Conservation (phyloP, 345 rosid species). For the Rhizophora apiculata region DNA sequence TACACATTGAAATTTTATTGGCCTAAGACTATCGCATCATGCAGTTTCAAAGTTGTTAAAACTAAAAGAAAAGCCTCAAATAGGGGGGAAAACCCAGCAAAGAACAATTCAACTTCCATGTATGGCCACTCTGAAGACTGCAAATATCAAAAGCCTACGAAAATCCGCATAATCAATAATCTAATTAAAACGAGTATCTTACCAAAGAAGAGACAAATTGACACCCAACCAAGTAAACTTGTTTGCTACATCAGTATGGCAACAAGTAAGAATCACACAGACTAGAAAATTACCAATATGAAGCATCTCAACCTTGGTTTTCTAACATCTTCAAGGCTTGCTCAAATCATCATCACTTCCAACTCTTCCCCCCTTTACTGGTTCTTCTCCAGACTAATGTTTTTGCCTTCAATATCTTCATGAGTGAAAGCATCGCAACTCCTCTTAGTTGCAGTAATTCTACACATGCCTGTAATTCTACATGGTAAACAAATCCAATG, state of each 20-base stretch:
- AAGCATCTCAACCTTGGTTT: neutral
- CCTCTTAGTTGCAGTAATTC: constrained; percentile 26
- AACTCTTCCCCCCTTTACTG: constrained; percentile 1
- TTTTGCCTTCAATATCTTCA: neutral
- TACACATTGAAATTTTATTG: no score
- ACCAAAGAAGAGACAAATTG: no score
- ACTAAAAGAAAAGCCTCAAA: neutral
- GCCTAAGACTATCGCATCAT: no score
- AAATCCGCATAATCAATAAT: neutral
- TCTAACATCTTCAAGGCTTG: constrained; percentile 4
- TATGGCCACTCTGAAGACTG: no score
- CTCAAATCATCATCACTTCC: neutral
- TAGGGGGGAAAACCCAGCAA: neutral
- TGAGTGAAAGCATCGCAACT: constrained; percentile 13
- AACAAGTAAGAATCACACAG: no score
- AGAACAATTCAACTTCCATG: neutral
- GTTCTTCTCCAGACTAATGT: neutral
- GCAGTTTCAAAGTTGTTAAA: no score
- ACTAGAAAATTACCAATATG: no score
- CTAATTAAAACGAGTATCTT: no score
- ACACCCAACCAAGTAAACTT: no score
- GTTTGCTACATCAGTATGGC: no score
- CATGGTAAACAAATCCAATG: constrained; percentile 18
- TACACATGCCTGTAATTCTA: constrained; percentile 24
- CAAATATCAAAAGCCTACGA: neutral